A percentile compares a stretch with the other conserved stretches of the same genome.
These are phyloP conservation scores for Cryptococcus wingfieldii DNA, from an alignment of 1,284 basidiomycete genomes.

Conservation along the genomic window DNA sequence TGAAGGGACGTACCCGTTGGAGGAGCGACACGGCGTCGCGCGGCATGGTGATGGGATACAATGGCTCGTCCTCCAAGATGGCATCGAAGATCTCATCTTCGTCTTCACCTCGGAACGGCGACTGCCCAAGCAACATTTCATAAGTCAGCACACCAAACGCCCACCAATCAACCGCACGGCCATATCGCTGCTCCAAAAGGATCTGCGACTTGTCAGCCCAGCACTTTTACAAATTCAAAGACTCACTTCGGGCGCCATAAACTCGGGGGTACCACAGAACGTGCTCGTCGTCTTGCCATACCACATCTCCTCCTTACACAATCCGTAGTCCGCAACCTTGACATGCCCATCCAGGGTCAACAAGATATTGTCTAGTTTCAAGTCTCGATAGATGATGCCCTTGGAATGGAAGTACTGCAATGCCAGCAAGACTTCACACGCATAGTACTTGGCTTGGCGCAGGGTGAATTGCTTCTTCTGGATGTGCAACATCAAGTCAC, in stretches of 20 bases:
- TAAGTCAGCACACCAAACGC: constrained; percentile 98
- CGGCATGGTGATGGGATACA: constrained; percentile 99
- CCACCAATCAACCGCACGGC: constrained; percentile 99
- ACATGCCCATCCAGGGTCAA: constrained; percentile 96
- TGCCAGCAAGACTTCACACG: constrained; percentile 93
- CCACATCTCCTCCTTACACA: constrained; percentile 99
- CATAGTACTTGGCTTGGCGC: constrained; percentile 93
- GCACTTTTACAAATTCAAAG: not conserved
- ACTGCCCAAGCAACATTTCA: constrained; percentile 98
- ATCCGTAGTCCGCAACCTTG: constrained; percentile 97
- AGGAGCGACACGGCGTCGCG: constrained; percentile 92
- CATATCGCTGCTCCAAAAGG: constrained; percentile 94
- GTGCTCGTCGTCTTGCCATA: constrained; percentile 94
- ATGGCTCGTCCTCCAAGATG: constrained; percentile 94
- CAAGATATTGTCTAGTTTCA: constrained; percentile 98
- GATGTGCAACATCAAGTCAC: constrained; percentile 77
- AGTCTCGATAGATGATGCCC: constrained; percentile 89
- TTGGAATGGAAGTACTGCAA: constrained; percentile 98
- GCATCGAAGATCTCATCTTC: constrained; percentile 99
- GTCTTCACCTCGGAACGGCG: constrained; percentile 97
- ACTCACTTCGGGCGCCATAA: constrained; percentile 95
- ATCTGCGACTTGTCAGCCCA: constrained; percentile 57
- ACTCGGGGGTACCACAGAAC: constrained; percentile 99
- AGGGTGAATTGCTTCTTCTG: constrained; percentile 76
- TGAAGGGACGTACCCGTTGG: constrained; percentile 65